Evolutionary conservation across 2,329 filamentous ascomycete species (phyloP).

Genomic region (Lasiodiplodia theobromae): DNA sequence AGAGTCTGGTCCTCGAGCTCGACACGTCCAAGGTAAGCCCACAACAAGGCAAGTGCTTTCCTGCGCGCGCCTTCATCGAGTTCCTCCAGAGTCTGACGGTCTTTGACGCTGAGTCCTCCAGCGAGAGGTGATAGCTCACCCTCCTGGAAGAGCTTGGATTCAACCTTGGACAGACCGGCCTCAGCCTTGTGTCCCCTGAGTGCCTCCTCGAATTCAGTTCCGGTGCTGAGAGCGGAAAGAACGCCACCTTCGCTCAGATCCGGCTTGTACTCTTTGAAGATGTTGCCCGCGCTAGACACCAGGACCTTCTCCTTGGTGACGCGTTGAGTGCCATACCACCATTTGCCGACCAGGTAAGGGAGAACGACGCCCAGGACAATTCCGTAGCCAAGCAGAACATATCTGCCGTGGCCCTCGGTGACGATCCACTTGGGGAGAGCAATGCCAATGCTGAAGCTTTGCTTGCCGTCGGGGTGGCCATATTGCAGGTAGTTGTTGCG

Average conservation of each 20-base stretch:
- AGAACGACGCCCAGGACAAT: constrained; percentile 86
- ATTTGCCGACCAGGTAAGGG: constrained; percentile 91
- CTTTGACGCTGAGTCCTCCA: constrained; percentile 71
- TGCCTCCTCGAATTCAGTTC: constrained; percentile 81
- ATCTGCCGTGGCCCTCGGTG: constrained; percentile 93
- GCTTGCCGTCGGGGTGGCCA: constrained; percentile 96
- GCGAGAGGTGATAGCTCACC: constrained; percentile 60
- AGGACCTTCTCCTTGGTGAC: constrained; percentile 93
- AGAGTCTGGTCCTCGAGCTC: constrained; percentile 80
- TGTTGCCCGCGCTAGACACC: constrained; percentile 89
- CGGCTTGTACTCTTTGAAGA: constrained; percentile 93
- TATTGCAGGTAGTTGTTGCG: constrained; percentile 97
- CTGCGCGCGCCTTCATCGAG: constrained; percentile 80
- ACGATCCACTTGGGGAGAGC: constrained; percentile 93
- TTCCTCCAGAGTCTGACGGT: constrained; percentile 77
- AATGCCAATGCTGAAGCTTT: constrained; percentile 97
- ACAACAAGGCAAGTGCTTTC: constrained; percentile 87
- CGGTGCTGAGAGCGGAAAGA: constrained; percentile 80
- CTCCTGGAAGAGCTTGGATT: constrained; percentile 76
- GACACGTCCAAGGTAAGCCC: constrained; percentile 91
- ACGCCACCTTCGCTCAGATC: constrained; percentile 81
- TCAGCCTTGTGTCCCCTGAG: constrained; percentile 82
- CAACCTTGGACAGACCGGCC: constrained; percentile 79
- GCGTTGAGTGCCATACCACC: constrained; percentile 98
- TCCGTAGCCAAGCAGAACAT: constrained; percentile 89